Evolutionary conservation across 345 rosid species (phyloP), one percentile per base, ranked within the genome.

Genomic region (Noccaea bulbosa): DNA sequence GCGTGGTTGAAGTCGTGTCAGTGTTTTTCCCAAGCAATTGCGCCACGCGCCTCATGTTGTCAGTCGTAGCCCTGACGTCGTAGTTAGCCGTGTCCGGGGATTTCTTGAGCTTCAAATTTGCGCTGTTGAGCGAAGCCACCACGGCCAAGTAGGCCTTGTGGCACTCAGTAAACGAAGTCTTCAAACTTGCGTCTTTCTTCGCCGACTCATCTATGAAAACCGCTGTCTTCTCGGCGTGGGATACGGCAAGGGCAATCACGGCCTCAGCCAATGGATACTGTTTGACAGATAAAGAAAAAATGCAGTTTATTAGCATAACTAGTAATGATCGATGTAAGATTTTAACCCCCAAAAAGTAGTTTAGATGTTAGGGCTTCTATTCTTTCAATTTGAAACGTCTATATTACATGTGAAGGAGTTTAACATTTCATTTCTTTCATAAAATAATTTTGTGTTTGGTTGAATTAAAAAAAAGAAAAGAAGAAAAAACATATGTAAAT

Each of bases 261-360:
- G 71, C 79, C n/a, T 70, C 79, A 8, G 71, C 71, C 66, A 76
- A 2, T 48, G 79, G 75, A n/a, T 10, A 20, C 79, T 75, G 11
- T 60, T 16, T 1, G 0, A 67, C 15, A 15, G 1, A 30, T 40
- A 2, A 40, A 5, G 6, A 11, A 62, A 5, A 9, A 11, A 62
- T 1, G 6, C 5, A 40, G 30, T 57, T 33, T 45, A 16, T 72
- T 30, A 46, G 35, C 33, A 45, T 20, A 15, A 9, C 17, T 22
- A 17, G 34, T 44, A 27, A 43, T 30, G 22, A 27, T 27, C 30
- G 5, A 16, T 16, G 6, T 17, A 20, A 20, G n/a, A 14, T 20
- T 20, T 20, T n/a, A 14, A 6, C 48, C 11, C 8, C 11, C 9
- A 15, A 41, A n/a, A 38, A 40, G 45, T 37, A 37, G 10, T 37